Conservation (phyloP, 495 filamentous ascomycete species). For the Neurospora intermedia region DNA sequence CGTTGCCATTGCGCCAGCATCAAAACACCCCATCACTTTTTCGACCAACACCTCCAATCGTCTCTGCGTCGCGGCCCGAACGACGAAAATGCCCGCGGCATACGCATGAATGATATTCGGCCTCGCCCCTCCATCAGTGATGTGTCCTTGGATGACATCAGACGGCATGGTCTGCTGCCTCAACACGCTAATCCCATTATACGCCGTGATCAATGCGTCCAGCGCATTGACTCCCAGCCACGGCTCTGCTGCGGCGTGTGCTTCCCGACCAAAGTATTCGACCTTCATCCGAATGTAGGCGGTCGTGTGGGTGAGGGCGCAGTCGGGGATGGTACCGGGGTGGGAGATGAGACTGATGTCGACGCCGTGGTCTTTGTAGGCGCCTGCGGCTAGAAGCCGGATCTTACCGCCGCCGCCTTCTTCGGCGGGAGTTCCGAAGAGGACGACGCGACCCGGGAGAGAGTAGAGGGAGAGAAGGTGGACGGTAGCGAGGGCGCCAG, state of each 20-base stretch:
- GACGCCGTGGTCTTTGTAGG: conserved; percentile 46
- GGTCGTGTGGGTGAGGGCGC: conserved; percentile 36
- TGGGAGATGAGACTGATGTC: conserved; percentile 57
- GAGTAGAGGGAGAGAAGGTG: conserved; percentile 33
- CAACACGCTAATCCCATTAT: conserved; percentile 50
- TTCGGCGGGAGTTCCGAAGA: conserved; percentile 64
- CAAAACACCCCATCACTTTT: conserved; percentile 47
- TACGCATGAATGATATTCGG: conserved; percentile 54
- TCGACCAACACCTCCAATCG: conserved; percentile 37
- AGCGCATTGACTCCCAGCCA: conserved; percentile 57
- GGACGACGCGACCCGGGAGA: conserved; percentile 45
- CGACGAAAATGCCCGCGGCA: conserved; percentile 42
- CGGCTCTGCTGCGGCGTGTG: conserved; percentile 50
- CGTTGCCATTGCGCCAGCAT: conserved; percentile 50
- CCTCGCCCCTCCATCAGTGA: conserved; percentile 46
- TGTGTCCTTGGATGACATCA: conserved; percentile 48
- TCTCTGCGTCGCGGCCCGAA: conserved; percentile 36
- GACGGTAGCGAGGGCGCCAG: conserved; percentile 48
- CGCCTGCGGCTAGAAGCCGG: conserved; percentile 49
- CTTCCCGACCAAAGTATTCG: conserved; percentile 41
- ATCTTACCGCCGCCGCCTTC: conserved; percentile 57
- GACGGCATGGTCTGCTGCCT: conserved; percentile 54
- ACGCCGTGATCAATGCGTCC: conserved; percentile 49
- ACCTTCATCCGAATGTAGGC: conserved; percentile 38
- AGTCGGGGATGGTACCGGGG: conserved; percentile 34